Evolutionary conservation across 2,329 filamentous ascomycete genomes (phyloP).

Genomic region (Coniella vitis): DNA sequence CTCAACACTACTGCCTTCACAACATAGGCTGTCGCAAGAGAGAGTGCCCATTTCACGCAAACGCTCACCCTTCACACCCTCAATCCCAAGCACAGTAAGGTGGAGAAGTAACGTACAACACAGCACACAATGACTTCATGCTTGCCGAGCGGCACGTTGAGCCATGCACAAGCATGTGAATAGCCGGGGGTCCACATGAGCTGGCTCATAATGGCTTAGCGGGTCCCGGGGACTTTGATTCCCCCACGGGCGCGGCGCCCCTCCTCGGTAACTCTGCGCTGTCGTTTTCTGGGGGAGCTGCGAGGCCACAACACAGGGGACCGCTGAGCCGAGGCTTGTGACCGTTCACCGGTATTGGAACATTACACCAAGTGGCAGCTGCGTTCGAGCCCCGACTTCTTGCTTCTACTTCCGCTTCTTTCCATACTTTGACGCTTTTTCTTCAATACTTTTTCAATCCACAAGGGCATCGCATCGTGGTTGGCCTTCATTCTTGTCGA

Average conservation of each 20-base stretch:
- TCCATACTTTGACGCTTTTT: background rate
- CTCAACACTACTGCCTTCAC: too few species aligned
- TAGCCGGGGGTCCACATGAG: background rate
- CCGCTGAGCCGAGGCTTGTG: conserved; percentile 13
- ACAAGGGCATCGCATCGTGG: too few species aligned
- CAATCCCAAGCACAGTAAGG: too few species aligned
- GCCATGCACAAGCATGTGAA: conserved; percentile 16
- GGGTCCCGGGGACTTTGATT: background rate
- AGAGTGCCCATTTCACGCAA: too few species aligned
- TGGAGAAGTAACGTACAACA: too few species aligned
- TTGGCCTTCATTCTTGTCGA: background rate
- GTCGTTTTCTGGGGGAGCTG: conserved; percentile 6
- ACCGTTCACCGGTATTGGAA: conserved; percentile 7
- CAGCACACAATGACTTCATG: conserved; percentile 13
- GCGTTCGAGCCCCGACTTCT: background rate
- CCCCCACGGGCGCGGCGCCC: conserved; percentile 9
- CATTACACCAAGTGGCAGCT: background rate
- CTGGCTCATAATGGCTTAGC: conserved; percentile 5
- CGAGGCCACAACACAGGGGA: conserved; percentile 6
- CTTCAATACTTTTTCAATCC: background rate
- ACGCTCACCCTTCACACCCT: too few species aligned
- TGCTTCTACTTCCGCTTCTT: background rate
- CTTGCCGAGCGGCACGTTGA: background rate
- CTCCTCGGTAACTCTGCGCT: conserved; percentile 10
- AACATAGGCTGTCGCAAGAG: too few species aligned